phyloP scores from a whole-genome alignment of 2,329 filamentous ascomycete genomes.

The Cladorrhinum sp. region DNA sequence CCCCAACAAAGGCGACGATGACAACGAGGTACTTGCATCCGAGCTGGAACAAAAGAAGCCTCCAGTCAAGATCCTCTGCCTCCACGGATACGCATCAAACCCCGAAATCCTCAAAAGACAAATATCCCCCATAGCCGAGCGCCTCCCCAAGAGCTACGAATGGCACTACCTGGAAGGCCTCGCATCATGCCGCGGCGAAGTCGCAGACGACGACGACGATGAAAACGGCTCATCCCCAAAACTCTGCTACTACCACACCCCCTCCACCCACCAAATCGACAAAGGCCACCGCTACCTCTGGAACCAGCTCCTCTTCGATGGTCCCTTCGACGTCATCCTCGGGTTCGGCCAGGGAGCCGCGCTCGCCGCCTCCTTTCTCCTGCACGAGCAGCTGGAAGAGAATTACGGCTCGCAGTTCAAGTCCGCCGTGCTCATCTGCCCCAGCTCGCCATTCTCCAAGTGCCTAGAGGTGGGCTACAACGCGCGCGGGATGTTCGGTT shows the following conservation, averaged over 20 bases:
- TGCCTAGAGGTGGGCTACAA: background rate
- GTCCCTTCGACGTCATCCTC: background rate
- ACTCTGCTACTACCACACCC: background rate
- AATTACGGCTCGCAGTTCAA: background rate
- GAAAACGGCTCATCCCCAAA: background rate
- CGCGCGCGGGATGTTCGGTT: background rate
- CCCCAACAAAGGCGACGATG: background rate
- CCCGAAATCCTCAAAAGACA: background rate
- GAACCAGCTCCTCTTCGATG: background rate
- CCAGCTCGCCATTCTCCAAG: background rate
- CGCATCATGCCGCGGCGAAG: background rate
- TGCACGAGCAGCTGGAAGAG: background rate
- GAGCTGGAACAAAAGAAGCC: background rate
- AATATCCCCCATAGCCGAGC: background rate
- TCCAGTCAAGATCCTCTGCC: background rate
- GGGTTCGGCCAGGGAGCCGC: background rate
- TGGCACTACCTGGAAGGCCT: background rate
- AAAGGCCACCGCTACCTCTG: background rate
- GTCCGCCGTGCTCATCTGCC: background rate
- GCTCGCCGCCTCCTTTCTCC: background rate
- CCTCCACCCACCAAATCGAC: background rate
- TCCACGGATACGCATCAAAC: constrained; percentile 1
- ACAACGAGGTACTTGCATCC: background rate
- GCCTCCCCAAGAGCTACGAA: background rate
- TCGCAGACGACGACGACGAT: no score